These are phyloP conservation scores for Penicillium nordicum DNA, from an alignment of 2,329 filamentous ascomycete species.

Conservation along the genomic window DNA sequence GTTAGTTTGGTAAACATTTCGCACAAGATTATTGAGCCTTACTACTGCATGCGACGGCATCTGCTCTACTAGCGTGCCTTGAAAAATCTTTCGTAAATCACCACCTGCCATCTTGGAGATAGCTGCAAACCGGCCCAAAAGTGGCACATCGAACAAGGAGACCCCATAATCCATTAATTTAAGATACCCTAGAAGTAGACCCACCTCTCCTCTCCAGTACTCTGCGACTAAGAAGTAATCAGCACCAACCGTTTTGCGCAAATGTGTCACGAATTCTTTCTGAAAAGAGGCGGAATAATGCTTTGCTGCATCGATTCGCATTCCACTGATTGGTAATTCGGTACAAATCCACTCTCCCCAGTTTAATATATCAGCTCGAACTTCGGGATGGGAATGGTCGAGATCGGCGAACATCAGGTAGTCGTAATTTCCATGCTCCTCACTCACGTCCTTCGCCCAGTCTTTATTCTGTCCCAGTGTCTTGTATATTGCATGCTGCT, in stretches of 20 bases:
- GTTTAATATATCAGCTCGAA: constrained; percentile 59
- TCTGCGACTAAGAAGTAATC: constrained; percentile 65
- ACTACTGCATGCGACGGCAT: constrained; percentile 57
- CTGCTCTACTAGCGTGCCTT: constrained; percentile 55
- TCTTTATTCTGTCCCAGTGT: constrained; percentile 60
- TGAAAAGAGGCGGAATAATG: constrained; percentile 67
- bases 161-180: constrained; percentile 58
- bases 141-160: constrained; percentile 63
- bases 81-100: constrained; percentile 62
- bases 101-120: constrained; percentile 55
- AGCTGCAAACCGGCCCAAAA: constrained; percentile 64
- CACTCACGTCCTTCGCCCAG: constrained; percentile 61
- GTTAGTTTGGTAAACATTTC: not conserved
- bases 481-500: constrained; percentile 63
- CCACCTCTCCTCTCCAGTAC: constrained; percentile 62
- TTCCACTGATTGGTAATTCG: constrained; percentile 60
- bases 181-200: constrained; percentile 57
- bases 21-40: constrained; percentile 25
- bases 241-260: constrained; percentile 52
- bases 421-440: constrained; percentile 63
- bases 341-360: constrained; percentile 67
- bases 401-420: constrained; percentile 71
- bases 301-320: constrained; percentile 69
- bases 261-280: constrained; percentile 56
- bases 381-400: constrained; percentile 63